These are phyloP conservation scores for Spergularia marina DNA, from an alignment of 148 eudicot species.

Conservation along the genomic window DNA sequence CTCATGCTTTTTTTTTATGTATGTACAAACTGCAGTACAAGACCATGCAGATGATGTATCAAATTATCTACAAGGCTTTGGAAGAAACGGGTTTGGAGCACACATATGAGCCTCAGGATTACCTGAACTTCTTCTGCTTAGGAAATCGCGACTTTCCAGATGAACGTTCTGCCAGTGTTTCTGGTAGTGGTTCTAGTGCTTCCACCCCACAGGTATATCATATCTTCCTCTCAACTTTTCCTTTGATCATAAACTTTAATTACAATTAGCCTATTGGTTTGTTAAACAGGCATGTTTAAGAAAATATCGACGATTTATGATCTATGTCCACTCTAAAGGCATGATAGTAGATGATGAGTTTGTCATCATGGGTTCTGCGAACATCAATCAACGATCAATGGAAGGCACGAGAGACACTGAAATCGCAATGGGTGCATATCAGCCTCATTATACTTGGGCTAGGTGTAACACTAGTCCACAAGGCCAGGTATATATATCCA, in stretches of 20 bases:
- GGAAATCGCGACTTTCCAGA: constrained; percentile 64
- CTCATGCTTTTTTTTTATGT: not conserved
- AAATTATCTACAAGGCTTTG: constrained; percentile 71
- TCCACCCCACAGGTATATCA: constrained; percentile 58
- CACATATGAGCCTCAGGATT: constrained; percentile 72
- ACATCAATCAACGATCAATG: constrained; percentile 92
- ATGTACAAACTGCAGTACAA: constrained; percentile 48
- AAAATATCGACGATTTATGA: constrained; percentile 73
- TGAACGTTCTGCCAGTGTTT: constrained; percentile 20
- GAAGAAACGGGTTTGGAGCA: constrained; percentile 59
- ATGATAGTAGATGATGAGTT: constrained; percentile 94
- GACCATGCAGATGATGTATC: constrained; percentile 98
- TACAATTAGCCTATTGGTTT: not conserved
- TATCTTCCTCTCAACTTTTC: not conserved
- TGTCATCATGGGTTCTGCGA: constrained; percentile 84
- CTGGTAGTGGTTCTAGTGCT: constrained; percentile 22
- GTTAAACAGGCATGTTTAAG: constrained; percentile 37
- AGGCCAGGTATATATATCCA: constrained; percentile 60
- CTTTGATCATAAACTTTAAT: not conserved
- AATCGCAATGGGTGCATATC: constrained; percentile 95
- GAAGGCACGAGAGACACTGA: constrained; percentile 93
- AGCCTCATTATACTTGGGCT: constrained; percentile 76
- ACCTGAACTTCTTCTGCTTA: constrained; percentile 76
- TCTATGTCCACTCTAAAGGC: constrained; percentile 90
- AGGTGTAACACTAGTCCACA: constrained; percentile 37